Base-by-base conservation (phyloP, 2,329 filamentous ascomycete species). In the Camillea tinctor region DNA sequence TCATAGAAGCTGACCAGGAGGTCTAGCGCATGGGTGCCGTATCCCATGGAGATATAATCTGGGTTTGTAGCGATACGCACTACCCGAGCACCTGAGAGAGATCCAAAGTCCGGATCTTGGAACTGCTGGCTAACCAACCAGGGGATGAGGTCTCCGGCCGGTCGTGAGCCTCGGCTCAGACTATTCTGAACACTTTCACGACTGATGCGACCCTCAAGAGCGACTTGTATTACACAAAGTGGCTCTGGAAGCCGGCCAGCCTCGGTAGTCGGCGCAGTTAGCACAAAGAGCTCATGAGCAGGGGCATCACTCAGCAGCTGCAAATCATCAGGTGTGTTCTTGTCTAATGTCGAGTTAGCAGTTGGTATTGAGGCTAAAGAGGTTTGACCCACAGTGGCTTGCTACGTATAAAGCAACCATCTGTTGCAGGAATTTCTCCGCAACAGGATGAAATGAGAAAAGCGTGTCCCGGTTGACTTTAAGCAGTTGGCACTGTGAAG, bases 81-180 rank as follows among this genome's bases (percentile, higher is more conserved):
- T 52, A 99, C 80, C 62, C 95, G 87, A 36, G 94, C 95, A 58
- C 95, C 96, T 15, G 94, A 98, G 0, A 99, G 83, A 49, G 91
- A 89, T 13, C 94, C 95, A 73, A 99, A 99, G 66, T 97, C 93
- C 66, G 96, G 92, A 69, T 99, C 95, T 72, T 98, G 95, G 80
- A 97, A 99, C 73, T 99, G 95, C 73, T 98, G 93, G 73, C 92
- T 96, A 64, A 99, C 91, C 30, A 98, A 84, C 95, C 95, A 99
- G 0, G 95, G 95, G 59, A 99, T 99, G 57, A 99, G 79, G 75
- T 99, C 95, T 69, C 95, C 95, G 48, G 91, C 88, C 1, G 94
- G 92, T 67, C 95, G 84, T 73, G 95, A 91, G 44, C 95, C 96
- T 73, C 95, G 86, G 69, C 91, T 94, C 64, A 99, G 79, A 73